Percentiles rank a stretch among this genome's conserved stretches.
These are phyloP conservation scores for Lavandula angustifolia DNA, from an alignment of 257 asterid species.

Conservation along the genomic window DNA sequence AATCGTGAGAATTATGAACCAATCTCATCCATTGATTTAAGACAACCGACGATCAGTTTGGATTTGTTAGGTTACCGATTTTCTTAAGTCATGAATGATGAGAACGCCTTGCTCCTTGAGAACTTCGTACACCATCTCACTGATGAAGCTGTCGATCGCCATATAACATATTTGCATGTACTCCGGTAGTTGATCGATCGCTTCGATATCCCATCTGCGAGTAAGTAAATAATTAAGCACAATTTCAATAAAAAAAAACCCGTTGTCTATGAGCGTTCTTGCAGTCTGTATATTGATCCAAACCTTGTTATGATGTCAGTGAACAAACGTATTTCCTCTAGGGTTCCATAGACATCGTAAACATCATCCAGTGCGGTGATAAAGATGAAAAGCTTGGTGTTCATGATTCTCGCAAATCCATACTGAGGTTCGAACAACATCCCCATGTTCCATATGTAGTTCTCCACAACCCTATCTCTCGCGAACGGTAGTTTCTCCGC, in stretches of 20 bases:
- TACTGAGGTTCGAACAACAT: slow-evolving; percentile 31
- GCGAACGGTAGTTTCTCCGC: slow-evolving; percentile 46
- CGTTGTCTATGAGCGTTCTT: no score
- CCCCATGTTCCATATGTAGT: slow-evolving; percentile 42
- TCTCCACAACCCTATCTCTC: slow-evolving; percentile 54
- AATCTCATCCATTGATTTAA: no score
- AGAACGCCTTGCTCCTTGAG: background rate
- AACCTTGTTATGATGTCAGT: slow-evolving; percentile 5
- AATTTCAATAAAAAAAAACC: no score
- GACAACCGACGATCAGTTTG: no score
- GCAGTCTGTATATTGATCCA: no score
- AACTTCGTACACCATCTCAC: slow-evolving; percentile 12
- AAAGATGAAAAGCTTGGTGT: slow-evolving; percentile 15
- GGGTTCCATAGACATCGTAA: slow-evolving; percentile 35
- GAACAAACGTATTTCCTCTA: slow-evolving; percentile 20
- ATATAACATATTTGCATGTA: slow-evolving; percentile 13
- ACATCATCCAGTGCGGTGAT: slow-evolving; percentile 31
- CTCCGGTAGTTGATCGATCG: background rate
- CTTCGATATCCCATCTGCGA: slow-evolving; percentile 19
- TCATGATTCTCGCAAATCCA: slow-evolving; percentile 21
- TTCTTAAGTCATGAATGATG: slow-evolving; percentile 18
- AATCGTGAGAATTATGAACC: no score
- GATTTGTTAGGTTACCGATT: background rate
- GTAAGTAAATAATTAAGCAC: no score
- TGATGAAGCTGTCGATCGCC: slow-evolving; percentile 3